Conservation (phyloP, 441 rosid genomes). For the Erodium texanum region DNA sequence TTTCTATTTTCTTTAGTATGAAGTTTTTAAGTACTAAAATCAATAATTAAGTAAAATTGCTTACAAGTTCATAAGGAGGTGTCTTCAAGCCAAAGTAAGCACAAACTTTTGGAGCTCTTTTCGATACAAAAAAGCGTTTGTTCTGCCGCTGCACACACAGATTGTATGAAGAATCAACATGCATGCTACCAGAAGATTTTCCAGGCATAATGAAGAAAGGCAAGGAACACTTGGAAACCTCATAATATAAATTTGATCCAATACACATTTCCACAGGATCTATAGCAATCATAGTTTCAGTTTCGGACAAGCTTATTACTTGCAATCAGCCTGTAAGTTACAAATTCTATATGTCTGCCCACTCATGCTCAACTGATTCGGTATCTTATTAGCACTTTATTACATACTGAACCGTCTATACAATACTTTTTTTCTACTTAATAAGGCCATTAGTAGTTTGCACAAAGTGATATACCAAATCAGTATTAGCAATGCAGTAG, state of each 20-base stretch:
- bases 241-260: no score
- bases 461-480: background rate
- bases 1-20: background rate
- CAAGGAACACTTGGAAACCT: no score
- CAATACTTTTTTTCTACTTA: background rate
- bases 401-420: background rate
- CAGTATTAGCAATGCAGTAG: constrained; percentile 1
- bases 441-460: background rate
- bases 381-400: background rate
- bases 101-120: constrained; percentile 31
- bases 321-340: background rate
- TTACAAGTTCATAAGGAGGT: constrained; percentile 75
- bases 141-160: constrained; percentile 25
- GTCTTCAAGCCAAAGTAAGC: constrained; percentile 71
- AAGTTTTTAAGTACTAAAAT: background rate
- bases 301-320: background rate
- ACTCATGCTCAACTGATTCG: background rate
- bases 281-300: background rate
- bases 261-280: no score
- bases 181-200: background rate
- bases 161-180: constrained; percentile 6
- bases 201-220: background rate
- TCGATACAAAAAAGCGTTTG: constrained; percentile 24
- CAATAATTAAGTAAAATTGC: constrained; percentile 12
- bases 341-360: background rate